These are phyloP conservation scores for Daldinia sp. DNA, from an alignment of 2,329 filamentous ascomycete genomes.

Conservation along the genomic window DNA sequence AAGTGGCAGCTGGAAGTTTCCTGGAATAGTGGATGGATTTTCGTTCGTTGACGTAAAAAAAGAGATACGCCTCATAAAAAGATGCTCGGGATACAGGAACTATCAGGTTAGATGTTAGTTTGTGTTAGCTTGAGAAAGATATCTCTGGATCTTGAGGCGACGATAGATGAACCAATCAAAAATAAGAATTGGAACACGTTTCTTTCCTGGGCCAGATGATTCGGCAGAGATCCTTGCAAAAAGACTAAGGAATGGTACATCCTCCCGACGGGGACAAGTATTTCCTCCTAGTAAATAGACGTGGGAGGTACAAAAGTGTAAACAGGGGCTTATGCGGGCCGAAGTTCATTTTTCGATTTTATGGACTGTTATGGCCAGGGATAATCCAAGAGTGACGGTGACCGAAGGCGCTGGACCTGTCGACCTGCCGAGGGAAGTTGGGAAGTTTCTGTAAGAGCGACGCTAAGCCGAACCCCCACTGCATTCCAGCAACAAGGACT, in stretches of 20 bases:
- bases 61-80: not conserved
- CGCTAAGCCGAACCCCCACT: slow-evolving; percentile 20
- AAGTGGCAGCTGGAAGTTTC: slow-evolving; percentile 24
- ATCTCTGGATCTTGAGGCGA: slow-evolving; percentile 24
- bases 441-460: slow-evolving; percentile 14
- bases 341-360: slow-evolving; percentile 22
- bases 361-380: slow-evolving; percentile 9
- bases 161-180: slow-evolving; percentile 29
- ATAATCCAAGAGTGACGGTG: not conserved
- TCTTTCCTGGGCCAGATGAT: slow-evolving; percentile 29
- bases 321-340: slow-evolving; percentile 28
- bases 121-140: not conserved
- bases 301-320: slow-evolving; percentile 13
- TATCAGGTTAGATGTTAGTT: slow-evolving; percentile 6
- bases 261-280: slow-evolving; percentile 21
- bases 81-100: slow-evolving; percentile 1
- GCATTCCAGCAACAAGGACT: not conserved
- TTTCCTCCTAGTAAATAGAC: slow-evolving; percentile 4
- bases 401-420: slow-evolving; percentile 20
- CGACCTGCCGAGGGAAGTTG: slow-evolving; percentile 22
- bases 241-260: slow-evolving; percentile 11
- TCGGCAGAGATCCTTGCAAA: slow-evolving; percentile 28
- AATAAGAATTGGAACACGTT: slow-evolving; percentile 26
- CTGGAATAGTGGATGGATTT: slow-evolving; percentile 3
- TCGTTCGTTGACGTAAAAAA: slow-evolving; percentile 28